phyloP scores from a whole-genome alignment of 2,329 filamentous ascomycete genomes.

The Karstenula rhodostoma region DNA sequence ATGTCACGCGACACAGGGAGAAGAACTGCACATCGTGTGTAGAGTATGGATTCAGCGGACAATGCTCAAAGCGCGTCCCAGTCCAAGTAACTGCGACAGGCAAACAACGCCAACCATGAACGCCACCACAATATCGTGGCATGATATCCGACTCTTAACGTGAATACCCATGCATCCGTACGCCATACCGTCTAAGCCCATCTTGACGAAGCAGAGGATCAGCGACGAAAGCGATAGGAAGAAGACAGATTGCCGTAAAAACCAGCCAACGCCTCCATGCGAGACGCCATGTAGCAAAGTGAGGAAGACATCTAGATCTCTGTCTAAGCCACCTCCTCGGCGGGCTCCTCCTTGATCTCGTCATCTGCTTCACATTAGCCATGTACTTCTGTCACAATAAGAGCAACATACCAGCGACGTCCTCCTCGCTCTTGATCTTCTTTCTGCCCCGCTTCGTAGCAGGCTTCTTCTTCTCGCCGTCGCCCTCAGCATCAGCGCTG shows the following conservation, averaged over 20 bases:
- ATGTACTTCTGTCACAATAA: background rate
- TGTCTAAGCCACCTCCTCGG: background rate
- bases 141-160: background rate
- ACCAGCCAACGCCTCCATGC: too few species aligned
- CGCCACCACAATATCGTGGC: background rate
- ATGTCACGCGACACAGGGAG: background rate
- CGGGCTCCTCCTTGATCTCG: background rate
- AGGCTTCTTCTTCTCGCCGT: constrained; percentile 23
- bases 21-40: background rate
- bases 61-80: background rate
- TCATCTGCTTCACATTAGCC: background rate
- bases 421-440: constrained; percentile 33
- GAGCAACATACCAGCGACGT: background rate
- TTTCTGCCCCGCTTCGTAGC: constrained; percentile 25
- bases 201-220: background rate
- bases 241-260: background rate
- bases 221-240: background rate
- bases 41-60: background rate
- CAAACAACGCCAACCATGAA: background rate
- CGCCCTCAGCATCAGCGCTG: background rate
- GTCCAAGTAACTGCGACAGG: background rate
- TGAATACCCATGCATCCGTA: background rate
- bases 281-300: too few species aligned
- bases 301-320: background rate
- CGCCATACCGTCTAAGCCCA: background rate